A percentile compares a stretch with the other conserved stretches of the same genome.
Evolutionary conservation across 2,329 filamentous ascomycete species (phyloP).

Genomic region (Epichloe sibirici): DNA sequence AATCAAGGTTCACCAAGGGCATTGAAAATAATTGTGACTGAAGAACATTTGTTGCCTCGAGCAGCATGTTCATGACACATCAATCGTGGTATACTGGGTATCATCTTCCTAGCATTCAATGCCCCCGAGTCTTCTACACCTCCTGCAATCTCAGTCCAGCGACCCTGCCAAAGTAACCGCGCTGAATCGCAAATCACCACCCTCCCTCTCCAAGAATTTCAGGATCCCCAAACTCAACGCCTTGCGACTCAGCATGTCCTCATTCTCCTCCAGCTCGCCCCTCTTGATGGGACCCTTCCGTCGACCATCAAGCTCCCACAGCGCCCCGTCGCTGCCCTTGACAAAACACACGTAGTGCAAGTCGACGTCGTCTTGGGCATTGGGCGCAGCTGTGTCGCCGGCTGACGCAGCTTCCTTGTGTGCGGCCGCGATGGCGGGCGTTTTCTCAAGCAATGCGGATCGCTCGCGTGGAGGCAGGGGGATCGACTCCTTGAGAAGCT

Average conservation of each 20-base stretch:
- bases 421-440: conserved; percentile 60
- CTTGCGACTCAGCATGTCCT: conserved; percentile 64
- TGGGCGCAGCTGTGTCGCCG: conserved; percentile 69
- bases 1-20: too few species aligned
- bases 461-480: conserved; percentile 54
- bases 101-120: not conserved
- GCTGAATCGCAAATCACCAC: conserved; percentile 45
- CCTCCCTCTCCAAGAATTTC: conserved; percentile 44
- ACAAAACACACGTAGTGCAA: conserved; percentile 95
- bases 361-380: conserved; percentile 71
- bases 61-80: too few species aligned
- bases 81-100: too few species aligned
- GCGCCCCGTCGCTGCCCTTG: conserved; percentile 51
- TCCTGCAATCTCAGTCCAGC: conserved; percentile 26
- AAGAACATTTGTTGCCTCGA: too few species aligned
- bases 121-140: too few species aligned
- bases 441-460: conserved; percentile 65
- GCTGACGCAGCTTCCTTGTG: conserved; percentile 64
- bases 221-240: conserved; percentile 58
- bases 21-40: too few species aligned
- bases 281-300: conserved; percentile 43
- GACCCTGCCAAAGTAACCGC: conserved; percentile 43
- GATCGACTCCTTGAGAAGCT: conserved; percentile 57
- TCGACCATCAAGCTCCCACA: conserved; percentile 50
- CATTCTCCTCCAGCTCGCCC: conserved; percentile 42